Percentiles rank a stretch among this genome's conserved stretches.
These are phyloP conservation scores for Delitschia confertaspora DNA, from an alignment of 495 filamentous ascomycete species.

Conservation along the genomic window DNA sequence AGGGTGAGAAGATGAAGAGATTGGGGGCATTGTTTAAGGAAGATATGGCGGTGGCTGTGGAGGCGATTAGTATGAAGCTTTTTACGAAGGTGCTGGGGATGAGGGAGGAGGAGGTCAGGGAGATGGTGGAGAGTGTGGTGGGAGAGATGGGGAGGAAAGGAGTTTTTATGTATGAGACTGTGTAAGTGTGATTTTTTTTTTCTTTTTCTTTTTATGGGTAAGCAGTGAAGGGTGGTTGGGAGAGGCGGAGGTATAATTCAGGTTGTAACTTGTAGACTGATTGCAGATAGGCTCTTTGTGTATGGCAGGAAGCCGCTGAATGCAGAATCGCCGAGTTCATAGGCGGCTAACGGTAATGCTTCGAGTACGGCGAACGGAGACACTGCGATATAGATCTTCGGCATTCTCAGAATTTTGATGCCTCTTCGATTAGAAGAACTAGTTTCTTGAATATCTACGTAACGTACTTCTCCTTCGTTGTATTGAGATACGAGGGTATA, in stretches of 20 bases:
- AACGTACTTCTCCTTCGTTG: too few species aligned
- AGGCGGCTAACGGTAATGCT: too few species aligned
- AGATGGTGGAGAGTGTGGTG: constrained; percentile 11
- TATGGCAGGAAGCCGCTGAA: constrained; percentile 7
- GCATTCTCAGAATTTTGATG: too few species aligned
- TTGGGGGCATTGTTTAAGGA: constrained; percentile 17
- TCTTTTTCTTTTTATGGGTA: too few species aligned
- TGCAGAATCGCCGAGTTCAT: too few species aligned
- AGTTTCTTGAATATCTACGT: too few species aligned
- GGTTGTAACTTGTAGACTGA: not conserved
- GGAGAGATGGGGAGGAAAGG: constrained; percentile 6
- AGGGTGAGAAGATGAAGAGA: constrained; percentile 21
- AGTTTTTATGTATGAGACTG: constrained; percentile 21
- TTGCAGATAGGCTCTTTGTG: constrained; percentile 3
- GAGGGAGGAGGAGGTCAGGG: constrained; percentile 22
- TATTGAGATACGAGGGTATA: too few species aligned
- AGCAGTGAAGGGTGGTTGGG: too few species aligned
- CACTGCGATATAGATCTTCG: too few species aligned
- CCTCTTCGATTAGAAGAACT: too few species aligned
- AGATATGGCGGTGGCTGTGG: constrained; percentile 11
- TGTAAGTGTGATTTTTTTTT: constrained; percentile 19
- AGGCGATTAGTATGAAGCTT: constrained; percentile 18
- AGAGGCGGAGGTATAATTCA: not conserved
- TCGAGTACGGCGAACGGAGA: too few species aligned
- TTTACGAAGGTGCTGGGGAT: constrained; percentile 17